These are phyloP conservation scores for Pseudomicrostroma phylloplanum DNA, from an alignment of 1,284 basidiomycete species.

Conservation along the genomic window DNA sequence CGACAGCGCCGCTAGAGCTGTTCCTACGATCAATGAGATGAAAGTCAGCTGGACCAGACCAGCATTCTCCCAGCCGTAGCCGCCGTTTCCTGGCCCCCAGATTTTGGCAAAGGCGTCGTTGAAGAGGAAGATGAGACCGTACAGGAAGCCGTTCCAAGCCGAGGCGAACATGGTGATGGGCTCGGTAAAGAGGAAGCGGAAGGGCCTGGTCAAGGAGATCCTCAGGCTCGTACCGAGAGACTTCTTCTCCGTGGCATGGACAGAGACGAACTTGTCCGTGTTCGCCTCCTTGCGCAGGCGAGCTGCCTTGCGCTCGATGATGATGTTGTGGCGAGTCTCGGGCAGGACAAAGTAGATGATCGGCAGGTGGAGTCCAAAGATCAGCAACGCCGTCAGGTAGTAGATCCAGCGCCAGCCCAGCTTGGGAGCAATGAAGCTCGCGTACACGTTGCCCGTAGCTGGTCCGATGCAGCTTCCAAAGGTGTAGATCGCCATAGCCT, in stretches of 20 bases:
- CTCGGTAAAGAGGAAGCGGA: constrained; percentile 60
- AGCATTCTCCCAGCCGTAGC: constrained; percentile 28
- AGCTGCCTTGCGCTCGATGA: constrained; percentile 23
- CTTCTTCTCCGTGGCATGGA: constrained; percentile 24
- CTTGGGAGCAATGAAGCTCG: constrained; percentile 34
- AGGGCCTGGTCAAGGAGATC: constrained; percentile 53
- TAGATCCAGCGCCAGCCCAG: constrained; percentile 41
- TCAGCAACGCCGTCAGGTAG: constrained; percentile 30
- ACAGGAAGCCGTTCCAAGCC: constrained; percentile 34
- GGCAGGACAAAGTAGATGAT: constrained; percentile 32
- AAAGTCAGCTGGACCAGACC: constrained; percentile 39
- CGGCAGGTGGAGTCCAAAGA: constrained; percentile 32
- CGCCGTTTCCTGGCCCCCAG: constrained; percentile 37
- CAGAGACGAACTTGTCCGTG: constrained; percentile 35
- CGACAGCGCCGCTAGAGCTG: constrained; percentile 54
- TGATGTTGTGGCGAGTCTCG: constrained; percentile 41
- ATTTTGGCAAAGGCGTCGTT: constrained; percentile 46
- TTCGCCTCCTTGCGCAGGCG: constrained; percentile 17
- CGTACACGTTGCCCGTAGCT: constrained; percentile 34
- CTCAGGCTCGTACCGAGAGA: constrained; percentile 46
- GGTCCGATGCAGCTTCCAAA: constrained; percentile 34
- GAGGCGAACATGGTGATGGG: constrained; percentile 57
- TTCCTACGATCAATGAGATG: constrained; percentile 49
- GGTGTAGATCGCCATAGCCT: constrained; percentile 36
- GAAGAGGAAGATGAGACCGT: constrained; percentile 45